Conservation (phyloP, 306 rosid species). For the Coriaria nepalensis region DNA sequence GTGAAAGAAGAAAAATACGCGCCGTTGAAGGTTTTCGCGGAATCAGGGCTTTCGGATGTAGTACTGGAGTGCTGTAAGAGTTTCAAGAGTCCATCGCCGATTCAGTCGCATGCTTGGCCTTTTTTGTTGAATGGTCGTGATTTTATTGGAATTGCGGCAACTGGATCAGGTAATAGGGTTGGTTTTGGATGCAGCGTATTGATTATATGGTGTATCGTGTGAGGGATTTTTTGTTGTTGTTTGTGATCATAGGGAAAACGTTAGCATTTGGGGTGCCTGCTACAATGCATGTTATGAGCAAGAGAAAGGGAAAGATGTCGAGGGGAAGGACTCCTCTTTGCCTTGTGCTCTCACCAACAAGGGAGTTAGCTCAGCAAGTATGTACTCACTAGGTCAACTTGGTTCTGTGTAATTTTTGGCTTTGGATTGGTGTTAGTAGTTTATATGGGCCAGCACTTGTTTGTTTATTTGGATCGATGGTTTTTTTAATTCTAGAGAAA, state of each 20-base stretch:
- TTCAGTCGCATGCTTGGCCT: slow-evolving; percentile 92
- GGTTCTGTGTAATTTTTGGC: background rate
- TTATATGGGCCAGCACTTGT: background rate
- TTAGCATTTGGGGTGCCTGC: slow-evolving; percentile 88
- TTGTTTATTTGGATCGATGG: slow-evolving; percentile 1
- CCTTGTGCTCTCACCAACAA: slow-evolving; percentile 80
- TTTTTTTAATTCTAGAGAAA: slow-evolving; percentile 1
- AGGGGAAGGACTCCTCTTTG: slow-evolving; percentile 76
- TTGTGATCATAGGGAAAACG: slow-evolving; percentile 52
- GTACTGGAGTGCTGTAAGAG: slow-evolving; percentile 70
- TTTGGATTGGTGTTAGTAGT: background rate
- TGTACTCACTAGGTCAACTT: slow-evolving; percentile 11
- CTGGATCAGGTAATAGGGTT: slow-evolving; percentile 63
- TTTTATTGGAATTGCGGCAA: slow-evolving; percentile 90
- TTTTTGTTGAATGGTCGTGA: slow-evolving; percentile 79
- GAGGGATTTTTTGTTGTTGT: slow-evolving; percentile 5
- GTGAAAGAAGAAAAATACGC: slow-evolving; percentile 36
- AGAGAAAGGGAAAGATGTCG: slow-evolving; percentile 41
- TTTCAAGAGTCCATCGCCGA: slow-evolving; percentile 68
- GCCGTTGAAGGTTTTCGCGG: slow-evolving; percentile 34
- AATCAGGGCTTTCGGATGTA: slow-evolving; percentile 51
- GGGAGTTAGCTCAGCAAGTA: slow-evolving; percentile 97
- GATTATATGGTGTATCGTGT: slow-evolving; percentile 5
- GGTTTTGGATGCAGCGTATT: background rate
- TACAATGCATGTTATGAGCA: slow-evolving; percentile 60